Base-by-base conservation (phyloP, 2,329 filamentous ascomycete species). In the Geosmithia flava region DNA sequence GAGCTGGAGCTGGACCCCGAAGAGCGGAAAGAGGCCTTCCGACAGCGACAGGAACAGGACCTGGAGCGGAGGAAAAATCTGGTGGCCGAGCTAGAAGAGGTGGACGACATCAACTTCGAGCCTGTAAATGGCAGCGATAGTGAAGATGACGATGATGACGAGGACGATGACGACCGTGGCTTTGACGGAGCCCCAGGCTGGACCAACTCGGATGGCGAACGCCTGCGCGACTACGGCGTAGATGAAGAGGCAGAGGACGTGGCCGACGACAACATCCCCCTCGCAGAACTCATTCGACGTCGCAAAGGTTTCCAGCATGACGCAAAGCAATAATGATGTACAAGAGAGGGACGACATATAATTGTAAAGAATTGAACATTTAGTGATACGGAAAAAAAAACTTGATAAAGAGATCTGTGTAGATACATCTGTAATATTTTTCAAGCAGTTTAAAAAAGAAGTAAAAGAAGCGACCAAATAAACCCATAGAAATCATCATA, bases 201-300 rank as follows among this genome's bases (percentile, higher is more conserved):
- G 86, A 78, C 73, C 0, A 91, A 90, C 54, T 72, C 78, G 0
- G 85, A 91, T 47, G 87, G 86, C 1, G 85, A 91, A 58, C 70
- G 79, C 33, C 64, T 93, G 46, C 71, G 76, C 42, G 87, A 93
- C 56, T 93, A 82, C 58, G 87, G 87, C 2, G 85, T 93, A 0
- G 87, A 91, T 55, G 84, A 88, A 56, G 83, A 86, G 15, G 76
- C 74, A 0, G 83, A 88, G 17, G 11, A 44, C n/a, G 51, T 42
- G 52, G 3, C 58, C 7, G 72, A 76, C 16, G 74, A 77, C 1
- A 80, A 89, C 55, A 66, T 91, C 15, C 86, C 85, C 0, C 64
- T 91, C 41, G 80, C 76, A 3, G 80, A 87, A 58, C 56, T 91
- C 15, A 63, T 89, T 43, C 68, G 77, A 45, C 68, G 80, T 53